Evolutionary conservation across 2,329 filamentous ascomycete species (phyloP), one percentile per base, ranked within the genome.

Genomic region (Monilinia fructicola): DNA sequence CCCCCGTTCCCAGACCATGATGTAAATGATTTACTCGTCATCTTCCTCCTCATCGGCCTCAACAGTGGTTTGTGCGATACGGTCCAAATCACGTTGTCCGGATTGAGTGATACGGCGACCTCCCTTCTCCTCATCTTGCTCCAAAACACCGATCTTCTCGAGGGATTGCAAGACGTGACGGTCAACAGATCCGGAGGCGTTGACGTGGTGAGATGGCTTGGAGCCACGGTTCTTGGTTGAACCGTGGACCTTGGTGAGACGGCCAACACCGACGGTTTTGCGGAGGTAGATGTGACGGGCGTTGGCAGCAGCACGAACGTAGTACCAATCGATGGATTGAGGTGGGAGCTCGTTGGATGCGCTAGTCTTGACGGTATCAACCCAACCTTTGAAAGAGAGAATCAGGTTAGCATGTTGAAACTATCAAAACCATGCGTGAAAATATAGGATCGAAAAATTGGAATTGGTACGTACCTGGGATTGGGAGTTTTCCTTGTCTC

Each of bases 281-380:
- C 95, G 91, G 82, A 99, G 87, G 88, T 99, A 99, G 86, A 99
- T 90, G 87, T 98, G 94, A 79, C 93, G 93, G 78, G 95, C 95
- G 80, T 99, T 90, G 74, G 94, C 89, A 77, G 95, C 95, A 78
- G 94, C 93, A 79, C 95, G 93, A 80, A 88, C 82, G 83, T 89
- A 91, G 86, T 88, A 96, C 95, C 95, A 99, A 88, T 99, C 95
- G 80, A 93, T 92, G 82, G 93, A 90, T 88, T 98, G 93, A 78
- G 94, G 95, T 78, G 94, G 94, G 77, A 99, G 91, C 87, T 99
- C 95, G 84, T 97, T 97, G 81, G 91, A 90, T 80, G 90, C 87
- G 78, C 92, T 94, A 76, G 94, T 97, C 91, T 99, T 99, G 85
- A 98, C 95, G 79, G 94, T 97, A 81, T 99, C 95, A 82, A 97